phyloP scores from a whole-genome alignment of 768 basidiomycete species.

The Pholiota microspora region DNA sequence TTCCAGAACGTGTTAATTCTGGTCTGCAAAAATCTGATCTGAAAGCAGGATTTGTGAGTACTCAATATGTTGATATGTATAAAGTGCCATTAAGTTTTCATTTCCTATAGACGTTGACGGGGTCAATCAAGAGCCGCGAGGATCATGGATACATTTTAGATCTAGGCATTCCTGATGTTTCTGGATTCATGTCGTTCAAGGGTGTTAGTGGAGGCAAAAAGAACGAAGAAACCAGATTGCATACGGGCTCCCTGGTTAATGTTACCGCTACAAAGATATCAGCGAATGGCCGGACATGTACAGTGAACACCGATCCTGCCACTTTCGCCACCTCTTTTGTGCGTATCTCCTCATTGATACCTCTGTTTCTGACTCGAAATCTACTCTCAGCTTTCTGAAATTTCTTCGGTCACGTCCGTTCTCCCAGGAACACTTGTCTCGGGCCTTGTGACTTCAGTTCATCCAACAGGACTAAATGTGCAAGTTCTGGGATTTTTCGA shows the following conservation, averaged over 20 bases:
- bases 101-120: constrained; percentile 61
- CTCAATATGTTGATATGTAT: constrained; percentile 1
- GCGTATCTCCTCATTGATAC: constrained; percentile 21
- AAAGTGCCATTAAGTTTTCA: constrained; percentile 10
- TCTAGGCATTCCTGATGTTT: constrained; percentile 72
- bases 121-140: constrained; percentile 80
- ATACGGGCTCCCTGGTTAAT: constrained; percentile 66
- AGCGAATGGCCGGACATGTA: constrained; percentile 78
- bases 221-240: constrained; percentile 31
- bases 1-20: constrained; percentile 81
- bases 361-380: background rate
- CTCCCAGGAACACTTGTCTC: constrained; percentile 86
- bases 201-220: constrained; percentile 48
- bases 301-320: constrained; percentile 53
- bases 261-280: constrained; percentile 67
- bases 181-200: constrained; percentile 84
- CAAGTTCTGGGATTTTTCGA: constrained; percentile 92
- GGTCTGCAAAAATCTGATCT: constrained; percentile 80
- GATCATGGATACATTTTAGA: constrained; percentile 95
- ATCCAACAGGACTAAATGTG: constrained; percentile 75
- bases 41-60: constrained; percentile 69
- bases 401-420: constrained; percentile 74
- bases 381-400: constrained; percentile 61
- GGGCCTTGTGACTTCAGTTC: constrained; percentile 74
- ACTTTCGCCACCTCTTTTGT: constrained; percentile 56